Conservation (phyloP, 805 yeast species). For the Pichia cabralensis region DNA sequence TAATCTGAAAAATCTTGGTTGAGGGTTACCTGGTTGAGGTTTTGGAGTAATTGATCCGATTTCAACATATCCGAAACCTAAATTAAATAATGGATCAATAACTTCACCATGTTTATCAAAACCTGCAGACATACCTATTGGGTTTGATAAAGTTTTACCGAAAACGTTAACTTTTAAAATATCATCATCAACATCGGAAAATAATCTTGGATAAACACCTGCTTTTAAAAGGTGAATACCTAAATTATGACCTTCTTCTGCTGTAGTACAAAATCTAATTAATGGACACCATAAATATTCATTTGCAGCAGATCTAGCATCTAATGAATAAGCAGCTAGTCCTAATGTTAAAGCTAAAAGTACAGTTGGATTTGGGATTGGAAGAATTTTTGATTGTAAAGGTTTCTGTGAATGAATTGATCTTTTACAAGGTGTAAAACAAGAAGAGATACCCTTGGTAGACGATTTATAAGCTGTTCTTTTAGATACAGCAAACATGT, state of each 20-base stretch:
- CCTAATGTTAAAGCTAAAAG: constrained; percentile 21
- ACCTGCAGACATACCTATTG: constrained; percentile 93
- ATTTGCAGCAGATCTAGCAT: constrained; percentile 75
- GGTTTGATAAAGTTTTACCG: constrained; percentile 55
- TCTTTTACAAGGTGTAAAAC: too few species aligned
- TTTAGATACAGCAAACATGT: too few species aligned
- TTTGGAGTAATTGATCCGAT: constrained; percentile 88
- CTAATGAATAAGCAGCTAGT: constrained; percentile 48
- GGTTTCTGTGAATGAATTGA: too few species aligned
- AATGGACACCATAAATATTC: constrained; percentile 76
- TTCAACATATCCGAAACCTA: constrained; percentile 86
- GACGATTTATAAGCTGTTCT: too few species aligned
- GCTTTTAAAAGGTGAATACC: constrained; percentile 63
- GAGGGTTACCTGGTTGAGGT: constrained; percentile 93
- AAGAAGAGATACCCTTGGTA: too few species aligned
- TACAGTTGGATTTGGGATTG: constrained; percentile 15
- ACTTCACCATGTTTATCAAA: constrained; percentile 91
- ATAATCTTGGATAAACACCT: constrained; percentile 57
- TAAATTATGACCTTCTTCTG: constrained; percentile 76
- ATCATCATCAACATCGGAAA: constrained; percentile 42
- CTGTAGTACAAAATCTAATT: constrained; percentile 59
- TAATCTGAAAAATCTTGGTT: constrained; percentile 82
- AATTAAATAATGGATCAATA: constrained; percentile 64
- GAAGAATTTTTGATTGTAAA: constrained; percentile 10
- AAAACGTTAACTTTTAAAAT: constrained; percentile 52